Base-by-base conservation (phyloP, 352 stramenopile genomes). In the Globisporangium splendens region DNA sequence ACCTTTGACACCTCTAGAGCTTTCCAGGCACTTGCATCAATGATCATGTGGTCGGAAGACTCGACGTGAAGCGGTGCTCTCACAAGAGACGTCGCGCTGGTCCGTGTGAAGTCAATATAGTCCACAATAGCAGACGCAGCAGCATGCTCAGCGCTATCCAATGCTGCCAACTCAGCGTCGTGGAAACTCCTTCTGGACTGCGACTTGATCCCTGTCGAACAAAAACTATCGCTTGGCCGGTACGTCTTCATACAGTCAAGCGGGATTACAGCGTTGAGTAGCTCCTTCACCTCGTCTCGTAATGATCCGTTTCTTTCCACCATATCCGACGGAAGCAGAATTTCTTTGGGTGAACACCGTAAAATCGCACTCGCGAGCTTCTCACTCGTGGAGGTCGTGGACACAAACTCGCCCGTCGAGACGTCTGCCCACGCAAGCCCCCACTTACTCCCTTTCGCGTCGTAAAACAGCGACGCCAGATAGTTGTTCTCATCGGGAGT, bases 401-500 rank as follows among this genome's bases (percentile, higher is more conserved):
- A 86, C 1, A 89, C 69, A 52, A 93, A 93, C 57, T 93, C 83
- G 6, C 83, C 83, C 3, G 83, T 93, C 0, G 83, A 93, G 33
- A 93, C 54, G 43, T 93, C 83, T 1, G 83, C 73, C 80, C 81
- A 93, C 8, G 83, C 83, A 20, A 92, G 52, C 1, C 82, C 78
- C 75, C 77, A 86, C 31, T 21, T 62, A 17, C 68, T 33, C 0
- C 61, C 57, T 8, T 17, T 39, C 13, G 8, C 3, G 21, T 73
- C 68, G n/a, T 42, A 33, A 48, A 59, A 84, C 11, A 91, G 64
- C 10, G 83, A 73, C 0, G 75, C 83, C 12, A 93, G 56, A 55
- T 93, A 90, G 56, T 93, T 91, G 62, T 91, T 93, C 53, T 93
- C 80, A 11, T 78, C 77, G 1, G 83, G 79, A 14, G 68, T 79